Evolutionary conservation across 306 rosid genomes (phyloP).

Genomic region (Pachyrhizus erosus): DNA sequence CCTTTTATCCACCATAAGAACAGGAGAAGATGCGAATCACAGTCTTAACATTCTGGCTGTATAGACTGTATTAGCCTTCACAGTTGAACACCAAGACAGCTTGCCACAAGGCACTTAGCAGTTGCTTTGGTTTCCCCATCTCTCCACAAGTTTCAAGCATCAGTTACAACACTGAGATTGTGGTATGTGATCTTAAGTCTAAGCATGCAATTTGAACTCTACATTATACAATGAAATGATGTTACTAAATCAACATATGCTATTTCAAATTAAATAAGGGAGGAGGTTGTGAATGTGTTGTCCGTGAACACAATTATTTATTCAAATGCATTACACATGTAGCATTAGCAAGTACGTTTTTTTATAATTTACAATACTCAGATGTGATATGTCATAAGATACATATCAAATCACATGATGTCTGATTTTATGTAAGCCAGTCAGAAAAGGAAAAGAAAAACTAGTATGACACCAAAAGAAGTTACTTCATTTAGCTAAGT

Average conservation of each 20-base stretch:
- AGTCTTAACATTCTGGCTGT: not conserved
- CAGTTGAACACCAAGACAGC: not conserved
- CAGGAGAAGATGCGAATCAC: not conserved
- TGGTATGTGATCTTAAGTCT: not conserved
- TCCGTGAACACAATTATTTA: not conserved
- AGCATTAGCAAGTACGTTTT: not conserved
- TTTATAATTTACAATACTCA: not conserved
- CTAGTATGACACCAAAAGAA: constrained; percentile 13
- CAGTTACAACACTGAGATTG: not conserved
- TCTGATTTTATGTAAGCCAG: constrained; percentile 3
- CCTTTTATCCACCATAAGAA: not conserved
- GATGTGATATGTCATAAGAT: not conserved
- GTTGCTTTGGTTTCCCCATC: not conserved
- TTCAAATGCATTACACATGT: constrained; percentile 4
- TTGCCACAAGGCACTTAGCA: not conserved
- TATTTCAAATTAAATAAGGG: not conserved
- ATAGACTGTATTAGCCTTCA: not conserved
- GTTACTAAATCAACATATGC: not conserved
- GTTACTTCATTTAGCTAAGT: constrained; percentile 24
- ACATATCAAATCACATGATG: constrained; percentile 12
- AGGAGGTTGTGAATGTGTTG: not conserved
- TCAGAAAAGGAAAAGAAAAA: constrained; percentile 25
- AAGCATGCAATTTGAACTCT: not conserved
- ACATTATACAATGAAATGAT: not conserved
- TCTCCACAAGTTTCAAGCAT: not conserved